A percentile compares a stretch with the other conserved stretches of the same genome.
These are phyloP conservation scores for Jamesozyma piceae DNA, from an alignment of 805 yeast species.

Conservation along the genomic window DNA sequence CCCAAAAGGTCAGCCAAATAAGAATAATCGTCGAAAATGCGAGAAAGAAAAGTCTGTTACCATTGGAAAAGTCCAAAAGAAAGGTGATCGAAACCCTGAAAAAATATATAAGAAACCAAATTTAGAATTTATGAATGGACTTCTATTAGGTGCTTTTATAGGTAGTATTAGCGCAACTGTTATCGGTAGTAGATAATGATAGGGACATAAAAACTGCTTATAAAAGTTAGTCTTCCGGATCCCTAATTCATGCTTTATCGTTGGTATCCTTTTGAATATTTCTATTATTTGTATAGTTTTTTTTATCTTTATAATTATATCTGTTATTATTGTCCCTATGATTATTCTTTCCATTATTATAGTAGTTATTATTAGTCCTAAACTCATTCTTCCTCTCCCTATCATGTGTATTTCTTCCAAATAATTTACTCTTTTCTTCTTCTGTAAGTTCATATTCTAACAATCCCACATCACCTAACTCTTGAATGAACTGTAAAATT, in stretches of 20 bases:
- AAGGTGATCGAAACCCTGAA: background rate
- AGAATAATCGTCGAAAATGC: background rate
- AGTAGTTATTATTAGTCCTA: background rate
- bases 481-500: conserved; percentile 35
- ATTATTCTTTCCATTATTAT: conserved; percentile 11
- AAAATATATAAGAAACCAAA: background rate
- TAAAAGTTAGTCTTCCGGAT: too few relatives aligned
- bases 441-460: conserved; percentile 25
- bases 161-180: conserved; percentile 2
- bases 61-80: conserved; percentile 3
- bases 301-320: conserved; percentile 1
- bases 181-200: background rate
- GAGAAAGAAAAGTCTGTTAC: conserved; percentile 8
- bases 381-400: conserved; percentile 4
- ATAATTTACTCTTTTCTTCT: conserved; percentile 26
- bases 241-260: conserved; percentile 1
- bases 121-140: conserved; percentile 2
- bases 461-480: conserved; percentile 28
- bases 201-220: background rate
- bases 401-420: conserved; percentile 14
- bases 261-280: conserved; percentile 1
- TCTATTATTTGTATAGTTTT: conserved; percentile 1
- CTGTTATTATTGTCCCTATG: conserved; percentile 11
- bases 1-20: background rate
- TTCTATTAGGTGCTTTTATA: conserved; percentile 2